Conservation (phyloP, 179 eudicot genomes). For the Spinacia oleracea region DNA sequence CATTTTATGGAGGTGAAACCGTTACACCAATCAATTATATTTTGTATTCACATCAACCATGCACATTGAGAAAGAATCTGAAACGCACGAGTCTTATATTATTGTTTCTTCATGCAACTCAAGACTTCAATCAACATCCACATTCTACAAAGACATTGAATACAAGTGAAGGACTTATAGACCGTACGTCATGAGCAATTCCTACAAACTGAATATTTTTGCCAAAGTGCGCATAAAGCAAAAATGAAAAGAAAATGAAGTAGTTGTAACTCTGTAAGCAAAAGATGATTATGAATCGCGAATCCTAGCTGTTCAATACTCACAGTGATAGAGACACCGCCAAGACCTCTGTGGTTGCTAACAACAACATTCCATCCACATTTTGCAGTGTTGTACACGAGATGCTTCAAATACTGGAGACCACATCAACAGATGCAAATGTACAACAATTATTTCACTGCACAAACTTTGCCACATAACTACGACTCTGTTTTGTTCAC, state of each 20-base stretch:
- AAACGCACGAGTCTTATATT: too few relatives aligned
- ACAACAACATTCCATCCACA: constrained; percentile 88
- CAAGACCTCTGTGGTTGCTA: constrained; percentile 94
- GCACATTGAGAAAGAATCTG: constrained; percentile 1
- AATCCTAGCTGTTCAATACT: constrained; percentile 32
- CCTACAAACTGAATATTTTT: constrained; percentile 6
- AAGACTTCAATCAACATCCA: constrained; percentile 3
- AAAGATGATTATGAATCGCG: not conserved
- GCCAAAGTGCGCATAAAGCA: not conserved
- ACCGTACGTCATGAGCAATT: not conserved
- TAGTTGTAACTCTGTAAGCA: constrained; percentile 9
- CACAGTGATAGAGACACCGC: constrained; percentile 91
- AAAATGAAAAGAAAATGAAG: not conserved
- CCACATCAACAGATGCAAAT: constrained; percentile 13
- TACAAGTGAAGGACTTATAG: not conserved
- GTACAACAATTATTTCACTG: constrained; percentile 8
- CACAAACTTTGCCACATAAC: too few relatives aligned
- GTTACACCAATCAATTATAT: not conserved
- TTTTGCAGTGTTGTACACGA: constrained; percentile 72
- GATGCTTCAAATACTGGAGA: constrained; percentile 78
- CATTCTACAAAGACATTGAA: not conserved
- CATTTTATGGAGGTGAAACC: not conserved
- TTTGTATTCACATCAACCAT: not conserved
- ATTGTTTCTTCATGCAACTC: constrained; percentile 11
- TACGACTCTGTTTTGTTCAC: too few relatives aligned